Percentiles rank a stretch among this genome's conserved stretches.
Evolutionary conservation across 257 asterid species (phyloP).

Genomic region (Catharanthus roseus): DNA sequence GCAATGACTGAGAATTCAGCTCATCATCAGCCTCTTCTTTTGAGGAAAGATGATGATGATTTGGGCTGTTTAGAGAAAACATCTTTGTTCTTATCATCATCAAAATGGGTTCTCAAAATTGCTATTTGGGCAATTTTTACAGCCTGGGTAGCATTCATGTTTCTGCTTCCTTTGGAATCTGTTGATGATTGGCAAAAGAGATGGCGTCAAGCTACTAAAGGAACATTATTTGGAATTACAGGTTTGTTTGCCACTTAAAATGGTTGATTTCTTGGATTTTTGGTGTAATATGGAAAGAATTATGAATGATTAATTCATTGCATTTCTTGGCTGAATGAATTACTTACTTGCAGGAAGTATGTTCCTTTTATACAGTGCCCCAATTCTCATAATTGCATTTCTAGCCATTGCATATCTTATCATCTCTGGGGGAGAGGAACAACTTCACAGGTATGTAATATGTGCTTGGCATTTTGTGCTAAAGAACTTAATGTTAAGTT

Average conservation of each 20-base stretch:
- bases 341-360: slow-evolving; percentile 46
- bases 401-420: slow-evolving; percentile 44
- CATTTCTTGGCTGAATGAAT: background rate
- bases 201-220: slow-evolving; percentile 21
- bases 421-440: slow-evolving; percentile 44
- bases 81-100: slow-evolving; percentile 30
- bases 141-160: slow-evolving; percentile 53
- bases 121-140: slow-evolving; percentile 55
- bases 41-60: slow-evolving; percentile 26
- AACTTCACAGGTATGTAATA: slow-evolving; percentile 31
- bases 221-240: slow-evolving; percentile 39
- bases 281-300: background rate
- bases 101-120: slow-evolving; percentile 46
- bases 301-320: slow-evolving; percentile 3
- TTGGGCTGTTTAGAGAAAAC: slow-evolving; percentile 18
- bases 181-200: slow-evolving; percentile 6
- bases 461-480: no score
- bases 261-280: background rate
- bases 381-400: slow-evolving; percentile 57
- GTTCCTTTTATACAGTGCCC: slow-evolving; percentile 58
- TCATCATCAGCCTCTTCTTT: slow-evolving; percentile 41
- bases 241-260: slow-evolving; percentile 29
- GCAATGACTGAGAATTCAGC: slow-evolving; percentile 48
- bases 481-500: no score
- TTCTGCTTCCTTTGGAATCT: slow-evolving; percentile 38